Evolutionary conservation across 179 eudicot genomes (phyloP), one percentile per base, ranked within the genome.

Genomic region (Amaranthus tricolor): DNA sequence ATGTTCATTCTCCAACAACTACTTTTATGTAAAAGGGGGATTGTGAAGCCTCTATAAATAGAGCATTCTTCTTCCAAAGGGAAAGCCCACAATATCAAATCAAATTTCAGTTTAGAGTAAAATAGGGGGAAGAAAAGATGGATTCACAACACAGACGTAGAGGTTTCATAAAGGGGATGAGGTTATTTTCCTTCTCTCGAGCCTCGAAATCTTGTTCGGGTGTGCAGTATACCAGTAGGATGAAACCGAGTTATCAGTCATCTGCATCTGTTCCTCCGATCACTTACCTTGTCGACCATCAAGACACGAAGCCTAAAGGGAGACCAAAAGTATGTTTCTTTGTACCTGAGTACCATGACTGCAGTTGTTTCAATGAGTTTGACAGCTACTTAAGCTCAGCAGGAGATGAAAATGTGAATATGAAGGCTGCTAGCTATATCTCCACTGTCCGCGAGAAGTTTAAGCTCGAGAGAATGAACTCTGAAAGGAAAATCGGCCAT

Each of bases 361-460:
- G 50, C 70, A 76, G 53, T 9, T 76, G 75, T 12, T 69, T 63
- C 21, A 71, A 79, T 17, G 63, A 52, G 64, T 71, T 73, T 68
- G 86, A 79, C 9, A 76, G 69, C 45, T 81, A 74, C 48, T 79
- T 70, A 14, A 82, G 78, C 43, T 66, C 71, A 44, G 66, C 66
- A 17, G 89, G 49, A 0, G 89, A 86, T 53, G 89, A 84, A 69
- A 55, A 70, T 40, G 86, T 81, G 8, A 80, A 87, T 73, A 82
- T 81, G 77, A 83, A 78, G 56, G 88, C 90, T 17, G 71, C 80
- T 2, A 76, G 64, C 10, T 87, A 87, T 58, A 87, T 87, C 11
- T 79, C 83, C 44, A 75, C 82, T 66, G 90, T 85, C 31, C 78
- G 76, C 11, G 90, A 87, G 66, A 76, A 86, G 72, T 79, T 86